A percentile compares a stretch with the other conserved stretches of the same genome.
Evolutionary conservation across 73 alveolate genomes (phyloP).

Genomic region (Paraurostyla sp.): DNA sequence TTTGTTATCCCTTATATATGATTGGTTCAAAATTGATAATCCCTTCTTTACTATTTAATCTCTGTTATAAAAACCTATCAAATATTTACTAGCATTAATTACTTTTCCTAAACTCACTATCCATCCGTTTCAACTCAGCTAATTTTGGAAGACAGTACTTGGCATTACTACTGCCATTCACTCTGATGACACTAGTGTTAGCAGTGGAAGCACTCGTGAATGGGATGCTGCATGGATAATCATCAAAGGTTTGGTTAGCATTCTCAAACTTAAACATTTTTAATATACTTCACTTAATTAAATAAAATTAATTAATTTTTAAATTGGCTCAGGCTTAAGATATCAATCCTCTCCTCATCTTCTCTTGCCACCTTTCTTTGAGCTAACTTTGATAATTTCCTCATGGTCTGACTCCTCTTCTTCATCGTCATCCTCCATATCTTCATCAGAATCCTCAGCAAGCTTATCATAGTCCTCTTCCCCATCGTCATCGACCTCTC

Average conservation of each 20-base stretch:
- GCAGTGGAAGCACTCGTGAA: not conserved
- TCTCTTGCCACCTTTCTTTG: not conserved
- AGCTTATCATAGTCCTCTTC: not conserved
- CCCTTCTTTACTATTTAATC: not conserved
- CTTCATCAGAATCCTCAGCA: not conserved
- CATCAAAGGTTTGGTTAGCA: too few species aligned
- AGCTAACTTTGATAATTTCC: not conserved
- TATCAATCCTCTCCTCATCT: not conserved
- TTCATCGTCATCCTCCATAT: conserved; percentile 42
- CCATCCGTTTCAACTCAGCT: conserved; percentile 4
- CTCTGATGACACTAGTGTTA: not conserved
- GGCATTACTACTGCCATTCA: not conserved
- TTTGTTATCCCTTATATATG: not conserved
- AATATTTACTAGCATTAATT: not conserved
- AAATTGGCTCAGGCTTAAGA: too few species aligned
- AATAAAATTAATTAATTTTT: too few species aligned
- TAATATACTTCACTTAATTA: too few species aligned
- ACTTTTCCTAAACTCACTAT: not conserved
- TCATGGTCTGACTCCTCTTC: not conserved
- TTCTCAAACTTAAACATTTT: too few species aligned
- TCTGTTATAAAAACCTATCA: not conserved
- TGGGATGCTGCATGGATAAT: too few species aligned
- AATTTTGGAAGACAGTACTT: not conserved
- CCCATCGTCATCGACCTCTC: conserved; percentile 28
- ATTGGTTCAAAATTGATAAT: not conserved